Evolutionary conservation across 768 basidiomycete genomes (phyloP), one percentile per base, ranked within the genome.

Genomic region (Russula compacta): DNA sequence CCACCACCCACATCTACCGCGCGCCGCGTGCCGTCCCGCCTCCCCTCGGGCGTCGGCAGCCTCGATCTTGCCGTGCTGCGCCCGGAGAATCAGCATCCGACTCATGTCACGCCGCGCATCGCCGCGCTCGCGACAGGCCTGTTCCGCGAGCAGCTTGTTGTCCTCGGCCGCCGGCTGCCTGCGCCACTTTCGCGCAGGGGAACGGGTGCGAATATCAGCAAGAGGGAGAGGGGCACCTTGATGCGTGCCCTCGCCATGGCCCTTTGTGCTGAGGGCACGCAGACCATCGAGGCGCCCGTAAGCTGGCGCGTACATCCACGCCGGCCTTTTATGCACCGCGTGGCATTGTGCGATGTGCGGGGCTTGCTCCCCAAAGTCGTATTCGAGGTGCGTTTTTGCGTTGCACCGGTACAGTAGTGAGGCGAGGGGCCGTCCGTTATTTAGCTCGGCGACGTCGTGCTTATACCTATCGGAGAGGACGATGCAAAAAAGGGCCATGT

Each of bases 61-160:
- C 72, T 76, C 5, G 88, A 89, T 66, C 64, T 80, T 4, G 78
- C 76, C 1, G 81, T 86, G 2, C 74, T 89, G 17, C 80, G 76
- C 21, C 69, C 76, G 0, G 81, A 82, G 63, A 78, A 79, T 35
- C 81, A 83, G 64, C 78, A 71, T 17, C 71, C 74, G 5, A 88
- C 86, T 0, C 80, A 81, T 49, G 85, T 90, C 8, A 89, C 87
- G 0, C 81, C 82, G 0, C 73, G 76, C 19, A 83, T 90, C 46
- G 77, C 76, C 6, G 66, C 71, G 9, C 70, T 89, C 8, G 81
- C 85, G 0, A 36, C 68, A 8, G 77, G 78, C 0, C 75, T 80
- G 0, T 83, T 88, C 53, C 75, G 74, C 21, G 87, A 87, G 61
- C 71, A 72, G 1, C 69, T 89, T 4, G 60, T 71, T 8, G 79